Conservation (phyloP, 108 stramenopile species). For the Skeletonema costatum region DNA sequence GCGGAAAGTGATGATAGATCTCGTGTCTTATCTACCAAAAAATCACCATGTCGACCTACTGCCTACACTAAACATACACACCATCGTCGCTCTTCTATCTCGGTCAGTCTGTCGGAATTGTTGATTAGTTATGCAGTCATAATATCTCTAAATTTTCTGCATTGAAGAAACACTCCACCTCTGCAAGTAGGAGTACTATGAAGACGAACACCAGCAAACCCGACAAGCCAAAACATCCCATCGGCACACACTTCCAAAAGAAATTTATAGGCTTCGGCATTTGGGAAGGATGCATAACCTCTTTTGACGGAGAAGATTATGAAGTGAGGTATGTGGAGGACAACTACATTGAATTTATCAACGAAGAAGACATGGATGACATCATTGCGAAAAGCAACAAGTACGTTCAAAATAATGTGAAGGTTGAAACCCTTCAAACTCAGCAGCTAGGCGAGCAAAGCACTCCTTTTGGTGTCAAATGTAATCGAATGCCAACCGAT, state of each 20-base stretch:
- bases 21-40: too few relatives aligned
- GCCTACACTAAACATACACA: too few relatives aligned
- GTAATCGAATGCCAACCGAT: neutral
- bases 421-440: neutral
- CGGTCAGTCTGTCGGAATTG: neutral
- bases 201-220: neutral
- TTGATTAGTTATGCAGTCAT: neutral
- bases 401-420: neutral
- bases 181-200: neutral
- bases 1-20: too few relatives aligned
- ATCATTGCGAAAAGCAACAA: constrained; percentile 4
- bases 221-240: neutral
- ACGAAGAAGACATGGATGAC: neutral
- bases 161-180: neutral
- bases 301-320: constrained; percentile 6
- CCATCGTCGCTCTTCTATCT: neutral
- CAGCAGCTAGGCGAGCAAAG: neutral
- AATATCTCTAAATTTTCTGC: neutral
- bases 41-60: too few relatives aligned
- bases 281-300: constrained; percentile 1
- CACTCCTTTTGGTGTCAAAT: neutral
- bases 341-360: neutral
- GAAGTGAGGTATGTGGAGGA: neutral
- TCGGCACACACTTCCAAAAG: neutral
- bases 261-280: neutral